phyloP scores from a whole-genome alignment of 176 grass and related monocot species.

The Oryza glaberrima region DNA sequence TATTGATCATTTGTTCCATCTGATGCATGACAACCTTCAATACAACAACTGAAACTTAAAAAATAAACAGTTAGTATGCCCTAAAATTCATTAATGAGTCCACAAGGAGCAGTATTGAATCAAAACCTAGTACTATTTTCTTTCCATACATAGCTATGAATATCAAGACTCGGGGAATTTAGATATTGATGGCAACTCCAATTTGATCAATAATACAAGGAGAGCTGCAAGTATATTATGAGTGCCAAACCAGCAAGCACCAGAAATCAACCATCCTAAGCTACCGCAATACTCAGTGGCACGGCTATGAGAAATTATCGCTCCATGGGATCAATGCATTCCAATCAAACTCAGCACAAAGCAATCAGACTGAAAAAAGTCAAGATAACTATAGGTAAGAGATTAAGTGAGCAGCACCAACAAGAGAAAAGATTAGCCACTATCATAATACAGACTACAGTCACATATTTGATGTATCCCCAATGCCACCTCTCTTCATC shows the following conservation, averaged over 20 bases:
- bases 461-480: slow-evolving; percentile 53
- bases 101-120: neutral
- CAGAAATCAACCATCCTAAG: slow-evolving; percentile 43
- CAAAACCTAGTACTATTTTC: neutral
- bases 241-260: slow-evolving; percentile 20
- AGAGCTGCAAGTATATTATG: slow-evolving; percentile 20
- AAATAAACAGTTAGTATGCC: neutral
- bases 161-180: neutral
- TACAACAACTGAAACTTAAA: neutral
- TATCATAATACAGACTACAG: slow-evolving; percentile 44
- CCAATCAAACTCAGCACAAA: slow-evolving; percentile 40
- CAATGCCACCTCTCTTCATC: slow-evolving; percentile 51
- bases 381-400: slow-evolving; percentile 47
- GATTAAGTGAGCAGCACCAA: slow-evolving; percentile 39
- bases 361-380: slow-evolving; percentile 40
- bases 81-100: slow-evolving; percentile 1
- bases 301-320: slow-evolving; percentile 26
- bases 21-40: neutral
- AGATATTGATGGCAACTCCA: slow-evolving; percentile 10
- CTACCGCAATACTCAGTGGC: slow-evolving; percentile 31
- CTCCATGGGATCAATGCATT: slow-evolving; percentile 42
- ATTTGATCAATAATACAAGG: neutral
- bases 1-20: neutral
- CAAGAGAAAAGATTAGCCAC: slow-evolving; percentile 42
- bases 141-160: neutral